These are phyloP conservation scores for Talaromyces wortmannii DNA, from an alignment of 495 filamentous ascomycete genomes.

Conservation along the genomic window DNA sequence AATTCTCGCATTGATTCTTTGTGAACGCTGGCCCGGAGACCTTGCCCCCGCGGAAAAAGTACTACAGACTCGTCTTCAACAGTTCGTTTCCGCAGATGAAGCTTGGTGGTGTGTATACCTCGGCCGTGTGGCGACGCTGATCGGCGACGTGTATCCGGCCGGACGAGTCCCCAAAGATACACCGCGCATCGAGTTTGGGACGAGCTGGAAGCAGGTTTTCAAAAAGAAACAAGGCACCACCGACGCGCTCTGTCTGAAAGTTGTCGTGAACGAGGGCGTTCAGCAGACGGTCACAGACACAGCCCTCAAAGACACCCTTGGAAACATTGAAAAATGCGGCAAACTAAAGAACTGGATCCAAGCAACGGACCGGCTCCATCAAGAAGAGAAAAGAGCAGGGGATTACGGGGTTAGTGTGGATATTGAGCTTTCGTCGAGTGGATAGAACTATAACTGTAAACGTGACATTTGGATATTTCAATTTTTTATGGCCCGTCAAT, in stretches of 20 bases:
- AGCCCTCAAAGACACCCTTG: conserved; percentile 26
- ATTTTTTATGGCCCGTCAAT: neutral
- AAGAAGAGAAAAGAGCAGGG: neutral
- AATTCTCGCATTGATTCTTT: conserved; percentile 65
- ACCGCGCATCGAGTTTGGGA: conserved; percentile 18
- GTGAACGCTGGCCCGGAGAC: conserved; percentile 67
- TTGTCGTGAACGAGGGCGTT: conserved; percentile 13
- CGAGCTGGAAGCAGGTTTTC: conserved; percentile 21
- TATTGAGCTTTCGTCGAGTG: conserved; percentile 1
- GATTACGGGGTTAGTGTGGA: conserved; percentile 16
- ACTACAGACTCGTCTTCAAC: conserved; percentile 38
- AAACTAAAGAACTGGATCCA: conserved; percentile 53
- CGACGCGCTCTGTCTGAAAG: conserved; percentile 21
- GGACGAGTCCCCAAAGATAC: conserved; percentile 26
- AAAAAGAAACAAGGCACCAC: conserved; percentile 19
- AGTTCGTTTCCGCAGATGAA: conserved; percentile 35
- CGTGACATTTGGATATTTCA: neutral
- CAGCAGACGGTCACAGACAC: conserved; percentile 13
- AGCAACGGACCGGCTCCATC: neutral
- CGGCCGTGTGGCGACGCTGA: conserved; percentile 43
- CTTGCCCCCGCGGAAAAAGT: conserved; percentile 47
- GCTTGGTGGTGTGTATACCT: conserved; percentile 60
- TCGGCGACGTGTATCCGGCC: conserved; percentile 48
- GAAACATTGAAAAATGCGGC: conserved; percentile 46
- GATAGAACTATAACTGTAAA: neutral